Percentiles rank a stretch among this genome's conserved stretches.
These are phyloP conservation scores for Xylaria curta DNA, from an alignment of 495 filamentous ascomycete genomes.

Conservation along the genomic window DNA sequence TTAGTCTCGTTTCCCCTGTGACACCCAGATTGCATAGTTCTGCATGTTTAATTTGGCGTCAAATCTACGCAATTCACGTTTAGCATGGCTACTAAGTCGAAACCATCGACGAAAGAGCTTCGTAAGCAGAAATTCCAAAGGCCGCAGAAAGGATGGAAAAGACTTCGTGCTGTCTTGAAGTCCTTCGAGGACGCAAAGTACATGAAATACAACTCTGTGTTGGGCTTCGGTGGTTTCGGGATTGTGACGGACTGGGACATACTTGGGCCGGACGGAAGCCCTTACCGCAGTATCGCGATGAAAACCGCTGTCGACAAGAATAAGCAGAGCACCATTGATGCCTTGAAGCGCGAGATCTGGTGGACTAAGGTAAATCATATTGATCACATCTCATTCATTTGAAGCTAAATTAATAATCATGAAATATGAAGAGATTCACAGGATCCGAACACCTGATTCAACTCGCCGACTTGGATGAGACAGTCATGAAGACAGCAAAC, in stretches of 20 bases:
- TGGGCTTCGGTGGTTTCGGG: constrained; percentile 23
- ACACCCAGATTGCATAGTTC: neutral
- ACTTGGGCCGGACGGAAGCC: neutral
- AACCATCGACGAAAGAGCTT: neutral
- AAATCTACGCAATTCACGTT: neutral
- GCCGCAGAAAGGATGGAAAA: constrained; percentile 19
- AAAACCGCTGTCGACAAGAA: neutral
- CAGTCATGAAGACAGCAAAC: neutral
- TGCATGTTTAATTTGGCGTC: neutral
- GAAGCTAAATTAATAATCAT: neutral
- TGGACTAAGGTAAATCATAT: constrained; percentile 17
- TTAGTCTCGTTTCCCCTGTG: neutral
- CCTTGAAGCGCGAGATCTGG: neutral
- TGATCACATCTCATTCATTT: neutral
- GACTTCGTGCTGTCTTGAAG: neutral
- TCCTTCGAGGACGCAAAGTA: neutral
- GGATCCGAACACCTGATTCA: constrained; percentile 18
- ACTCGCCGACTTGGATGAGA: neutral
- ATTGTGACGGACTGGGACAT: constrained; percentile 10
- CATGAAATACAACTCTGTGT: constrained; percentile 15
- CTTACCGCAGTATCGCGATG: constrained; percentile 4
- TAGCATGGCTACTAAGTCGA: neutral
- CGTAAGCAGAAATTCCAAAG: neutral
- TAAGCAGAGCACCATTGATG: neutral
- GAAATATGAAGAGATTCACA: constrained; percentile 5